phyloP scores from a whole-genome alignment of 371 early-diverging fungal genomes.

The Basidiobolus meristosporus region DNA sequence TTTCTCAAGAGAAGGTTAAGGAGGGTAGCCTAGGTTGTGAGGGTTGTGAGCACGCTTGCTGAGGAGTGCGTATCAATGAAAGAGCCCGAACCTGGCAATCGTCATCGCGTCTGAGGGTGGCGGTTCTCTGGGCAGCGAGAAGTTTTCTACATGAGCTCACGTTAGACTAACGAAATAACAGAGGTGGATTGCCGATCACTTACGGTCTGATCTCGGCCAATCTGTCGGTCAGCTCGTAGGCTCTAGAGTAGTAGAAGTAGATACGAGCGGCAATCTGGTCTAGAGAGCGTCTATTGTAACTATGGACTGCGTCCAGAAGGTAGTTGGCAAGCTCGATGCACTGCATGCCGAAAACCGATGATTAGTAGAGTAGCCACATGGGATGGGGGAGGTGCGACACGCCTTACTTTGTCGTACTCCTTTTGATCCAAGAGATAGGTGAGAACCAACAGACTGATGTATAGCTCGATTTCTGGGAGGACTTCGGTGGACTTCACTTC shows the following conservation, averaged over 20 bases:
- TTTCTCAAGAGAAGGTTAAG: constrained; percentile 77
- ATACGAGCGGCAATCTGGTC: constrained; percentile 79
- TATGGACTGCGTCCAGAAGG: constrained; percentile 15
- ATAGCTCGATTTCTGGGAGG: constrained; percentile 77
- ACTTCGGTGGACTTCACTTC: constrained; percentile 13
- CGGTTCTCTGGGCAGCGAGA: constrained; percentile 72
- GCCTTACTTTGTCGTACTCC: constrained; percentile 36
- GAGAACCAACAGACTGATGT: constrained; percentile 57
- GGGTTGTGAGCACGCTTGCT: not conserved
- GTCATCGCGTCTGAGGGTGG: constrained; percentile 73
- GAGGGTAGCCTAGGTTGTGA: constrained; percentile 50
- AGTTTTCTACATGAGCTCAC: constrained; percentile 22
- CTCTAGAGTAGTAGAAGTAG: constrained; percentile 82
- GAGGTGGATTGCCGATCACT: constrained; percentile 6
- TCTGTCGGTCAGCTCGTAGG: constrained; percentile 53
- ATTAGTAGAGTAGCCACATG: not conserved
- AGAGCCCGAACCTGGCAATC: constrained; percentile 27
- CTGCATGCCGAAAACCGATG: constrained; percentile 10
- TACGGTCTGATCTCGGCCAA: constrained; percentile 62
- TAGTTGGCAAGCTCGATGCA: constrained; percentile 42
- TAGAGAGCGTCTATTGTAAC: constrained; percentile 62
- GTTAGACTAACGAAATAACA: not conserved
- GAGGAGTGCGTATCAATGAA: not conserved
- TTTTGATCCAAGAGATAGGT: constrained; percentile 67
- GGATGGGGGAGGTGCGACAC: not conserved